These are phyloP conservation scores for Pisolithus marmoratus DNA, from an alignment of 768 basidiomycete genomes.

Conservation along the genomic window DNA sequence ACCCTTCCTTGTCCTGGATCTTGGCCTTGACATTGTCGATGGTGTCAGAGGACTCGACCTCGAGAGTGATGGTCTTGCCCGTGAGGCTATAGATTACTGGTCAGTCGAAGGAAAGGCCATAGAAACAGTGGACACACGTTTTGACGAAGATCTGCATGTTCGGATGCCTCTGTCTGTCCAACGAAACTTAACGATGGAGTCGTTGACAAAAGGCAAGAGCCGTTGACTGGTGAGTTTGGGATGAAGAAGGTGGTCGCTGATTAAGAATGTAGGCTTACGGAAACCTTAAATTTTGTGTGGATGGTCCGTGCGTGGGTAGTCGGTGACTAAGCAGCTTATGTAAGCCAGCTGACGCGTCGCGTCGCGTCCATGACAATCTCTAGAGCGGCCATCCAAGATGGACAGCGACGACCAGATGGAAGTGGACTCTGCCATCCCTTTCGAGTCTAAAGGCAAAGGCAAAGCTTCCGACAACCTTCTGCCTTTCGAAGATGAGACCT, in stretches of 20 bases:
- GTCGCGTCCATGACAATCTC: conserved; percentile 11
- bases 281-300: conserved; percentile 31
- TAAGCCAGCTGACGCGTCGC: conserved; percentile 14
- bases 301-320: conserved; percentile 40
- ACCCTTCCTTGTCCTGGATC: conserved; percentile 98
- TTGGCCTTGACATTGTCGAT: conserved; percentile 98
- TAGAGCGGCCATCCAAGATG: conserved; percentile 32
- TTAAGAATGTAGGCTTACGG: conserved; percentile 9
- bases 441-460: conserved; percentile 60
- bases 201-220: conserved; percentile 79
- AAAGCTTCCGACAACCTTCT: conserved; percentile 45
- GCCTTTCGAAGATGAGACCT: conserved; percentile 51
- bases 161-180: conserved; percentile 85
- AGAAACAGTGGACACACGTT: conserved; percentile 51
- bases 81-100: conserved; percentile 63
- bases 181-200: conserved; percentile 84
- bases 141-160: conserved; percentile 98
- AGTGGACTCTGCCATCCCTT: conserved; percentile 28
- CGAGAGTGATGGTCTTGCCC: conserved; percentile 98
- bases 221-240: conserved; percentile 4
- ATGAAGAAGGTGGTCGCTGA: conserved; percentile 19
- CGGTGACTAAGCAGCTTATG: conserved; percentile 11
- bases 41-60: conserved; percentile 95
- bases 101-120: conserved; percentile 2
- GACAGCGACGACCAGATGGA: conserved; percentile 52